Base-by-base conservation (phyloP, 2,329 filamentous ascomycete species). In the Cladophialophora immunda region DNA sequence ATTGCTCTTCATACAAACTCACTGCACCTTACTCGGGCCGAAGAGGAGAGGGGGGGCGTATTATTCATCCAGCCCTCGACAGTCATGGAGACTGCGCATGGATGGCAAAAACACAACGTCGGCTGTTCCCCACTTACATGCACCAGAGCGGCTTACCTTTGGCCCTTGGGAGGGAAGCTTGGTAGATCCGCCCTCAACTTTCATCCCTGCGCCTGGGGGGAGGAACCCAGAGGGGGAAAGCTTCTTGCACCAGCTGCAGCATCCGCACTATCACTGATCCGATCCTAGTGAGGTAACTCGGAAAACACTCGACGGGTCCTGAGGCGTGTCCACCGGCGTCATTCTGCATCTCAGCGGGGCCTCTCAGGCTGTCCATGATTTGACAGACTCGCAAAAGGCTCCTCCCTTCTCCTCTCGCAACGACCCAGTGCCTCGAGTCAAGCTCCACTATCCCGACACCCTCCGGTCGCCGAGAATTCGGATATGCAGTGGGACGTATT, bases 401-500 rank as follows among this genome's bases (percentile, higher is more conserved):
- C 9, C 34, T 38, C 5, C 19, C 19, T 13, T 22, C n/a, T n/a
- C 41, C n/a, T 47, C 19, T 2, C 41, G 8, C 41, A 25, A 22
- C 41, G n/a, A 38, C 34, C 34, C 11, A 38, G 32, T 34, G 32
- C 5, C 8, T 41, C 38, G 17, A 41, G 38, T 5, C 11, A 9
- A 25, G 41, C 15, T 50, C 57, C 47, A 61, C 32, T 30, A 29
- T 25, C 29, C 58, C 58, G 58, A 61, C 58, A 52, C 34, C 30
- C 45, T 61, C 58, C 58, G 58, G 58, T 47, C 30, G 57, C 57
- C 57, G 41, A 59, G 41, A 52, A 52, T n/a, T 61, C 58, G 58
- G 58, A 54, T 61, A 54, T 38, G 58, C 47, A 61, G 34, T 59
- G 57, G 41, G 29, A 50, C n/a, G 22, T 27, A 17, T 58, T 27